phyloP scores from a whole-genome alignment of 2,329 filamentous ascomycete genomes.

The Colletotrichum agaves region DNA sequence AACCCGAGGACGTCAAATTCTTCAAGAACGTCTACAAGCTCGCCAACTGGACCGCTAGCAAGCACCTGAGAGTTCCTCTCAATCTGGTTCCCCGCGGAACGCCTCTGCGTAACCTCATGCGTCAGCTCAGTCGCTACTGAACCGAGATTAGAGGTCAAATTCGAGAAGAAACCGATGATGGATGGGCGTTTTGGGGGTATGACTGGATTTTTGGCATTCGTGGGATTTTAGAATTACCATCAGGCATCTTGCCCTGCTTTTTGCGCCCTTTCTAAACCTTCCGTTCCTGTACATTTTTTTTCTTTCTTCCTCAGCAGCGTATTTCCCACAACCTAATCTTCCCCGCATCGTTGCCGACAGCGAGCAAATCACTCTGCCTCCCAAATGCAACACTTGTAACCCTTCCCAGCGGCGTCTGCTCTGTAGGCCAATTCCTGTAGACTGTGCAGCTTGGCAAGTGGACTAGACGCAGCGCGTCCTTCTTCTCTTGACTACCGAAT shows the following conservation, averaged over 20 bases:
- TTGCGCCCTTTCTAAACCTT: constrained; percentile 6
- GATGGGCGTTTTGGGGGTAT: not conserved
- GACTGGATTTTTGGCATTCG: constrained; percentile 13
- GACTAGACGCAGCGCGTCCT: constrained; percentile 86
- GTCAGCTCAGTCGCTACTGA: not conserved
- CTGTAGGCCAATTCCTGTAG: constrained; percentile 96
- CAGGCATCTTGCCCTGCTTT: not conserved
- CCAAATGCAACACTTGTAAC: constrained; percentile 80
- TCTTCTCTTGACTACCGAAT: constrained; percentile 88
- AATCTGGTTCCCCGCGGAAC: constrained; percentile 52
- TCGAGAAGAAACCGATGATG: not conserved
- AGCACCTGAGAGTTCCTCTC: constrained; percentile 57
- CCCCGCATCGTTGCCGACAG: constrained; percentile 88
- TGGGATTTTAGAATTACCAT: constrained; percentile 1
- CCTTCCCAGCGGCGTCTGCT: constrained; percentile 86
- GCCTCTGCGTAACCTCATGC: constrained; percentile 51
- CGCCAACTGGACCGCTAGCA: constrained; percentile 48
- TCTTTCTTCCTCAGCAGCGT: constrained; percentile 65
- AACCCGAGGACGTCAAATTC: constrained; percentile 41
- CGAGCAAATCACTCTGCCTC: constrained; percentile 74
- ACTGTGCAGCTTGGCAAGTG: constrained; percentile 94
- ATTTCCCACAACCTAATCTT: constrained; percentile 95
- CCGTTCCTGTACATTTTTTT: not conserved
- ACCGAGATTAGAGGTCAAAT: too few species aligned
- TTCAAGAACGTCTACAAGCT: constrained; percentile 50